Evolutionary conservation across 2,329 filamentous ascomycete species (phyloP).

Genomic region (Amauroascus verrucosus): DNA sequence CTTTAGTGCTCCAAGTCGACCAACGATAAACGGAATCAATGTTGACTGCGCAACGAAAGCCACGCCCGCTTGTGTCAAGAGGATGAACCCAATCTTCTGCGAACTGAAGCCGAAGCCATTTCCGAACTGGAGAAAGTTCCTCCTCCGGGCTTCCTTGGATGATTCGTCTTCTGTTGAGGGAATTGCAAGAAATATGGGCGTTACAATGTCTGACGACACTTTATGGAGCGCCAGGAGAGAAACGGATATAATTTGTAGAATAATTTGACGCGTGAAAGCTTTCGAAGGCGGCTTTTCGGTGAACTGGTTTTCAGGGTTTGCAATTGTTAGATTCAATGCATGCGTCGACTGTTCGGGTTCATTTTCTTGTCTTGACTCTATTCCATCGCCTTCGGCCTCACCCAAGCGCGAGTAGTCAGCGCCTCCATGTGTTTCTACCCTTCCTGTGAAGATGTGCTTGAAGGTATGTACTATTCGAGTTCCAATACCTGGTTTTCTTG

Average conservation of each 20-base stretch:
- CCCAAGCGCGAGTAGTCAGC: neutral
- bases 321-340: neutral
- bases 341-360: neutral
- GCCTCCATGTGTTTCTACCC: neutral
- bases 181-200: conserved; percentile 9
- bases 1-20: conserved; percentile 5
- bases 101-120: conserved; percentile 10
- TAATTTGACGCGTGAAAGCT: conserved; percentile 6
- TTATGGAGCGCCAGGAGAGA: conserved; percentile 12
- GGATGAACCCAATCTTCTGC: conserved; percentile 6
- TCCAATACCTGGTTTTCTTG: neutral
- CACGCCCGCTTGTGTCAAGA: conserved; percentile 9
- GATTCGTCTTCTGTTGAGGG: neutral
- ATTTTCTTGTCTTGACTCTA: neutral
- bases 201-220: conserved; percentile 10
- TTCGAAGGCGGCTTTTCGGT: neutral
- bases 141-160: neutral
- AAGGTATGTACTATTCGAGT: neutral
- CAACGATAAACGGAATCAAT: conserved; percentile 4
- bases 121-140: neutral
- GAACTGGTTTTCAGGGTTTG: neutral
- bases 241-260: conserved; percentile 11
- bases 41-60: conserved; percentile 8
- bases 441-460: neutral
- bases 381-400: neutral